A percentile compares a stretch with the other conserved stretches of the same genome.
Evolutionary conservation across 768 basidiomycete species (phyloP).

Genomic region (Leccinum rimulosum): DNA sequence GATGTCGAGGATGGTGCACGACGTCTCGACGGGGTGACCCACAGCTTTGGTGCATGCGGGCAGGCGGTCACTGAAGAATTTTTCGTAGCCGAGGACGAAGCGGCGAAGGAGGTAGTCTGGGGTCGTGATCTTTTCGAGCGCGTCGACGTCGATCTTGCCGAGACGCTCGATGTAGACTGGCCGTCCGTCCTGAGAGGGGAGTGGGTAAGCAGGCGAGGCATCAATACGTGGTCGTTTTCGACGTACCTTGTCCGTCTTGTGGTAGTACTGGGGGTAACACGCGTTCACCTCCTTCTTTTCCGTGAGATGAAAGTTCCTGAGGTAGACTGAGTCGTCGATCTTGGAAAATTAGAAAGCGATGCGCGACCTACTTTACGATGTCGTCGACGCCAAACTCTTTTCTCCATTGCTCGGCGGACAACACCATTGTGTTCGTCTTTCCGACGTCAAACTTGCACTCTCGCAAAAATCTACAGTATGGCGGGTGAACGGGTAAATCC

Average conservation of each 20-base stretch:
- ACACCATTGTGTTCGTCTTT: slow-evolving; percentile 82
- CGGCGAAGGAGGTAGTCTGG: slow-evolving; percentile 85
- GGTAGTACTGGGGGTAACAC: slow-evolving; percentile 95
- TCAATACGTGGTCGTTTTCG: fast-evolving
- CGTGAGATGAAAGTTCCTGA: slow-evolving; percentile 80
- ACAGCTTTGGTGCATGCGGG: slow-evolving; percentile 69
- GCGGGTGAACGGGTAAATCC: too few relatives aligned
- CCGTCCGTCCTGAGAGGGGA: slow-evolving; percentile 75
- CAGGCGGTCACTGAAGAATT: slow-evolving; percentile 74
- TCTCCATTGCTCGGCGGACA: slow-evolving; percentile 84
- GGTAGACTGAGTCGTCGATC: too few relatives aligned
- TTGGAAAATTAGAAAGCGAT: too few relatives aligned
- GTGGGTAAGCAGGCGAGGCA: not conserved
- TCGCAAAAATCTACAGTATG: slow-evolving; percentile 68
- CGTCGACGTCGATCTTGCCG: slow-evolving; percentile 83
- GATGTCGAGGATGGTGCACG: slow-evolving; percentile 96
- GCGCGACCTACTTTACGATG: slow-evolving; percentile 53
- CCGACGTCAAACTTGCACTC: slow-evolving; percentile 89
- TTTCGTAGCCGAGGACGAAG: slow-evolving; percentile 92
- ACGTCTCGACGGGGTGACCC: slow-evolving; percentile 92
- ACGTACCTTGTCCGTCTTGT: slow-evolving; percentile 87
- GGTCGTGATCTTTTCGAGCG: slow-evolving; percentile 78
- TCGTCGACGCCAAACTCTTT: slow-evolving; percentile 81
- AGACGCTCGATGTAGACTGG: slow-evolving; percentile 94
- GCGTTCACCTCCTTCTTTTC: slow-evolving; percentile 83